Evolutionary conservation across 805 yeast species (phyloP).

Genomic region (Priceomyces medius): DNA sequence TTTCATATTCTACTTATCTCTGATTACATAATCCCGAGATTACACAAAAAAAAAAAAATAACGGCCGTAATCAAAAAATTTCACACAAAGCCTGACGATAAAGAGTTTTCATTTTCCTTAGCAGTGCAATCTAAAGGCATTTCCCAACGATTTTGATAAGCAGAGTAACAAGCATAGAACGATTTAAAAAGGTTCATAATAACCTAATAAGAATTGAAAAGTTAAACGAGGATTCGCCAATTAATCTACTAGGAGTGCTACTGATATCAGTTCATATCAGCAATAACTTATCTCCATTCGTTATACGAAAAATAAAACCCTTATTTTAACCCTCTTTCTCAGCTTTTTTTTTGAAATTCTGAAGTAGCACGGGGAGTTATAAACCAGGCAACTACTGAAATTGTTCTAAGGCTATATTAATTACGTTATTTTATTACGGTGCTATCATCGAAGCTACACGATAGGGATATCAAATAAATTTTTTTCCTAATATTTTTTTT

Average conservation of each 20-base stretch:
- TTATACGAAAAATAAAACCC: too few relatives aligned
- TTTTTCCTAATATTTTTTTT: too few relatives aligned
- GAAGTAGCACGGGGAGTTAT: too few relatives aligned
- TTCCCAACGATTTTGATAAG: neutral
- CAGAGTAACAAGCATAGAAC: neutral
- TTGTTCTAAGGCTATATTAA: too few relatives aligned
- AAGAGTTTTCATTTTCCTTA: conserved; percentile 1
- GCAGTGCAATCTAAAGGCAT: neutral
- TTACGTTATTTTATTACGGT: too few relatives aligned
- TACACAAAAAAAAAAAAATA: conserved; percentile 5
- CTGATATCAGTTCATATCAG: neutral
- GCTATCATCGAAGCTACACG: too few relatives aligned
- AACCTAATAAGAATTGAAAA: neutral
- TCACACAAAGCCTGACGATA: conserved; percentile 9
- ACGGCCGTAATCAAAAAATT: conserved; percentile 8
- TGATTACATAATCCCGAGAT: conserved; percentile 7
- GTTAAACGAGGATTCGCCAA: neutral
- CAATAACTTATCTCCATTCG: neutral
- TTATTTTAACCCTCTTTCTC: too few relatives aligned
- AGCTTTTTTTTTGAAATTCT: too few relatives aligned
- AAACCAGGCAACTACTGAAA: too few relatives aligned
- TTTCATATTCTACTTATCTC: conserved; percentile 7
- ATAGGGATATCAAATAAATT: too few relatives aligned
- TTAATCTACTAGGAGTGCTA: neutral
- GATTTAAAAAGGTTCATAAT: neutral